phyloP scores from a whole-genome alignment of 371 early-diverging fungal species.

The Mucor racemosus region DNA sequence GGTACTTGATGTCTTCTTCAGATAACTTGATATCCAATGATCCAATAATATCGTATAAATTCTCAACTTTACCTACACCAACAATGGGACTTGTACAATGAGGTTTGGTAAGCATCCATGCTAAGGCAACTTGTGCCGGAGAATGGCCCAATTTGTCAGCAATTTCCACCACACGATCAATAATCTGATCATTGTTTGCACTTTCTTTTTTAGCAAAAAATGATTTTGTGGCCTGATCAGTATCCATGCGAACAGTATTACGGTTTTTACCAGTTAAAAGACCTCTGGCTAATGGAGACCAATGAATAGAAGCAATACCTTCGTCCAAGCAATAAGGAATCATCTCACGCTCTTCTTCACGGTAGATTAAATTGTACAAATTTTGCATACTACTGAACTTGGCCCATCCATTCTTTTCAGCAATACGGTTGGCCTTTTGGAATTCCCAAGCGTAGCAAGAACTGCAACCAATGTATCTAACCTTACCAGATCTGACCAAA shows the following conservation, averaged over 20 bases:
- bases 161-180: slow-evolving; percentile 24
- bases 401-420: slow-evolving; percentile 52
- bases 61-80: slow-evolving; percentile 37
- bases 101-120: slow-evolving; percentile 50
- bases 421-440: slow-evolving; percentile 32
- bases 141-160: slow-evolving; percentile 13
- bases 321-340: slow-evolving; percentile 39
- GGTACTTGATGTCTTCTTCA: slow-evolving; percentile 40
- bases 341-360: slow-evolving; percentile 64
- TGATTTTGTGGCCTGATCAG: not conserved
- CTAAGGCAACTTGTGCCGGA: slow-evolving; percentile 42
- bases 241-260: slow-evolving; percentile 3
- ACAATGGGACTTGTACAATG: slow-evolving; percentile 49
- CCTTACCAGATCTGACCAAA: slow-evolving; percentile 48
- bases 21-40: slow-evolving; percentile 40
- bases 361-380: slow-evolving; percentile 49
- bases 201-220: slow-evolving; percentile 17
- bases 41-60: slow-evolving; percentile 39
- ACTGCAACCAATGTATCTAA: slow-evolving; percentile 45
- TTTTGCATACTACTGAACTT: slow-evolving; percentile 51
- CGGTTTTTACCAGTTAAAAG: slow-evolving; percentile 23
- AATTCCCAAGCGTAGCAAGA: slow-evolving; percentile 38
- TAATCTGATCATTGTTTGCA: slow-evolving; percentile 13
- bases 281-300: slow-evolving; percentile 45
- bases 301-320: slow-evolving; percentile 44